These are phyloP conservation scores for Ustilago sp. DNA, from an alignment of 1,284 basidiomycete genomes.

Conservation along the genomic window DNA sequence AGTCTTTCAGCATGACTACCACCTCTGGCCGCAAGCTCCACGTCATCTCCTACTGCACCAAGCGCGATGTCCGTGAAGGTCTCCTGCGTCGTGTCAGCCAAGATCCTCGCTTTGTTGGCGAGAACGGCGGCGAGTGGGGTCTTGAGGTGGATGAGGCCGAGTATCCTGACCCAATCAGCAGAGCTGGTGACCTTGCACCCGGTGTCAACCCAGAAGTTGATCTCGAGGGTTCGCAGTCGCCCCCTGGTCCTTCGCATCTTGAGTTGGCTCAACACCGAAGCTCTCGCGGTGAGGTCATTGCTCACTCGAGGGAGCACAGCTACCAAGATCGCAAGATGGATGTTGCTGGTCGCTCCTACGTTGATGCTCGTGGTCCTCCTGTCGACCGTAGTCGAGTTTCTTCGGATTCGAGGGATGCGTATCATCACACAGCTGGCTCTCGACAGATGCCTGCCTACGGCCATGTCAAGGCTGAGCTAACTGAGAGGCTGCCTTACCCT, in stretches of 20 bases:
- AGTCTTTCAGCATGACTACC: slow-evolving; percentile 69
- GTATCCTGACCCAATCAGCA: slow-evolving; percentile 57
- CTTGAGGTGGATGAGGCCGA: slow-evolving; percentile 57
- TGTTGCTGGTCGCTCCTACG: slow-evolving; percentile 9
- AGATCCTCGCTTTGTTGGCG: slow-evolving; percentile 63
- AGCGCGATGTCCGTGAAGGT: slow-evolving; percentile 62
- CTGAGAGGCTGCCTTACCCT: slow-evolving; percentile 24
- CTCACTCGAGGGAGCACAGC: slow-evolving; percentile 11
- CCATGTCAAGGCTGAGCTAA: slow-evolving; percentile 13
- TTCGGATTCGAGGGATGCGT: slow-evolving; percentile 16
- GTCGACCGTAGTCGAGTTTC: slow-evolving; percentile 24
- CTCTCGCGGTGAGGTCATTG: slow-evolving; percentile 5
- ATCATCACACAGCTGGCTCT: slow-evolving; percentile 10
- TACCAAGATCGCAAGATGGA: slow-evolving; percentile 19
- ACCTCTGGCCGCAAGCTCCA: slow-evolving; percentile 67
- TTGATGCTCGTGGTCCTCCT: slow-evolving; percentile 1
- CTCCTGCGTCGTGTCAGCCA: slow-evolving; percentile 63
- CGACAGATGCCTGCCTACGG: slow-evolving; percentile 25
- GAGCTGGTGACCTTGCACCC: slow-evolving; percentile 43
- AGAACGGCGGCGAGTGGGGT: slow-evolving; percentile 63
- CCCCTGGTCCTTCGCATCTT: slow-evolving; percentile 18
- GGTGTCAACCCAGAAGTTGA: slow-evolving; percentile 37
- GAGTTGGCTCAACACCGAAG: slow-evolving; percentile 18
- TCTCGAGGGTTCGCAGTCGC: slow-evolving; percentile 40
- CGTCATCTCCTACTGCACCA: slow-evolving; percentile 68